Evolutionary conservation across 148 eudicot genomes (phyloP), one percentile per base, ranked within the genome.

Genomic region (Persicaria tinctoria): DNA sequence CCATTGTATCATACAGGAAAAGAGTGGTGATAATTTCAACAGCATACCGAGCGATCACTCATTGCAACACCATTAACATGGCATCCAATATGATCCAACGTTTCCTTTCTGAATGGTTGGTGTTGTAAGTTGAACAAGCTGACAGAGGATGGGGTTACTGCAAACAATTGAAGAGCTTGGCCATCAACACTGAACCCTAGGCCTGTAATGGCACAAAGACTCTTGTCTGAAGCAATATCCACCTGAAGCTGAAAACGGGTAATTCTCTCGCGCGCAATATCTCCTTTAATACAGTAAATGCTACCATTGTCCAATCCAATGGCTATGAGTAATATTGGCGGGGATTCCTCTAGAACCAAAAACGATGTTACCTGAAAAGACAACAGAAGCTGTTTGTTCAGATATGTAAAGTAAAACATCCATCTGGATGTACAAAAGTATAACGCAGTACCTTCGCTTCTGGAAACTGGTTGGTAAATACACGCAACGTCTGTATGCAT

Each of bases 271-370:
- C 99, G 99, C 51, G 97, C 99, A 79, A 95, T 85, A 79, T 95
- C 99, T 47, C 99, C 97, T 86, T 85, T 90, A 73, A 95, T 95
- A 84, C 97, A 91, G 78, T 95, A 95, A 76, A 95, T 89, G 81
- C 90, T 84, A 55, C 97, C 99, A 79, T 89, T 95, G 76, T 90
- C 94, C 75, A 95, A 74, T 70, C 99, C 99, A 84, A 95, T 86
- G 48, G 97, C 99, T 78, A 95, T 85, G 46, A 89, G 83, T 55
- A 95, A 80, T 73, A 92, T 84, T 16, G 97, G 97, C 46, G 97
- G 97, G 64, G 90, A 97, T 79, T 95, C 99, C 78, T 95, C 99
- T 55, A 92, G 73, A 75, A 89, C 97, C 70, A 89, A 75, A 80
- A 95, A 95, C 16, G 94, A 87, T 2, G 97, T 95, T 44, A 95